Base-by-base conservation (phyloP, 2,329 filamentous ascomycete genomes). In the Decorospora gaudefroyi region DNA sequence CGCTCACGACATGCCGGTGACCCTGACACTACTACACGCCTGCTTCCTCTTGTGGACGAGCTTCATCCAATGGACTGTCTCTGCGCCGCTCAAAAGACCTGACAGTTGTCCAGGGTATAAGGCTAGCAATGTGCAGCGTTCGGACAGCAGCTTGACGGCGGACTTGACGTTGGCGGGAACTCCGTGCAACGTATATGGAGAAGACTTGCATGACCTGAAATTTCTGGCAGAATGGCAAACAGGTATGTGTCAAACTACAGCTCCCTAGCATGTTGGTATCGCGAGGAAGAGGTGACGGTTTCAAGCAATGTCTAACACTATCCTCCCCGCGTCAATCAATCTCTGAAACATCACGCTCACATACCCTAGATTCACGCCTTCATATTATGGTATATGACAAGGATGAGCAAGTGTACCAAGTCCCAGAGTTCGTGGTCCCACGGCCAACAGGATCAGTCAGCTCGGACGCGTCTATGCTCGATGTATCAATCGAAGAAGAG, bases 371-470 rank as follows among this genome's bases (percentile, higher is more conserved):
- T 28, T 76, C 77, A 21, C 83, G 86, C 19, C 76, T 90, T 2
- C 86, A 88, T 65, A 82, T 90, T 53, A 79, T 86, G 55, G 87
- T 90, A 46, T 81, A 85, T 50, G 87, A 91, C 65, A 76, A 79
- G 7, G 78, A 76, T 23, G 79, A 87, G 54, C 76, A 82, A 28
- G 84, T 87, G 33, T 91, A 89, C 57, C 86, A 90, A 66, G 79
- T 91, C 2, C 87, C 87, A 2, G 81, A 84, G 12, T 80, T 78
- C 6, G 82, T 89, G 12, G 75, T 90, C n/a, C 78, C 84, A 4
- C 81, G 86, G 0, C 84, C 85, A 0, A 57, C 49, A 6, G 62
- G 65, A 3, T 61, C 61, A 4, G 12, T 40, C 26, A 64, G 54
- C 10, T 61, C 64, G 4, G 52, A 57, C 12, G 57, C 65, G 7